Conservation (phyloP, 2,329 filamentous ascomycete species). For the Fusarium brachygibbosum region DNA sequence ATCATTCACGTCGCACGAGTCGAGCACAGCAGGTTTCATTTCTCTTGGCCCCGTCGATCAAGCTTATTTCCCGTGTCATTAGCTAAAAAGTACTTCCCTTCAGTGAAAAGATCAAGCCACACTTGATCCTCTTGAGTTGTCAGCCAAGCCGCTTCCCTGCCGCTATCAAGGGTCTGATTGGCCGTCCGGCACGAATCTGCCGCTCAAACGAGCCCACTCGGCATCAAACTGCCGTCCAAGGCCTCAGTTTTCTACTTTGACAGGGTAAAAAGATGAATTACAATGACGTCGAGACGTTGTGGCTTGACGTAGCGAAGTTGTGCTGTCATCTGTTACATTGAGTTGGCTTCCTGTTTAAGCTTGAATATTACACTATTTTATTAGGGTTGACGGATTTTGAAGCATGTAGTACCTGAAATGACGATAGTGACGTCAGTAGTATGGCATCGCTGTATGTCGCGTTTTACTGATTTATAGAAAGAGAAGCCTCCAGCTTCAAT, state of each 20-base stretch:
- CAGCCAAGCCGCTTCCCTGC: constrained; percentile 33
- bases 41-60: constrained; percentile 5
- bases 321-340: constrained; percentile 8
- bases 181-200: constrained; percentile 36
- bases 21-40: constrained; percentile 20
- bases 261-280: constrained; percentile 3
- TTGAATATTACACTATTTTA: constrained; percentile 1
- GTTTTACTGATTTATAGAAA: constrained; percentile 32
- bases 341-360: constrained; percentile 4
- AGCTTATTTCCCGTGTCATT: constrained; percentile 15
- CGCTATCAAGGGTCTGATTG: constrained; percentile 14
- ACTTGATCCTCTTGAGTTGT: constrained; percentile 4
- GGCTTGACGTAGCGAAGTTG: constrained; percentile 25
- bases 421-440: constrained; percentile 38
- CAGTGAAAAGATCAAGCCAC: constrained; percentile 31
- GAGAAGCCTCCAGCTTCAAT: constrained; percentile 4
- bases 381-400: neutral
- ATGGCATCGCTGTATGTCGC: constrained; percentile 5
- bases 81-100: neutral
- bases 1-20: constrained; percentile 6
- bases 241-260: constrained; percentile 1
- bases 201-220: constrained; percentile 30
- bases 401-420: constrained; percentile 1
- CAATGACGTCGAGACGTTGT: constrained; percentile 35
- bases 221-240: constrained; percentile 40